Evolutionary conservation across 2,329 filamentous ascomycete genomes (phyloP), one percentile per base, ranked within the genome.

Genomic region (Pseudocercospora fijiensis): DNA sequence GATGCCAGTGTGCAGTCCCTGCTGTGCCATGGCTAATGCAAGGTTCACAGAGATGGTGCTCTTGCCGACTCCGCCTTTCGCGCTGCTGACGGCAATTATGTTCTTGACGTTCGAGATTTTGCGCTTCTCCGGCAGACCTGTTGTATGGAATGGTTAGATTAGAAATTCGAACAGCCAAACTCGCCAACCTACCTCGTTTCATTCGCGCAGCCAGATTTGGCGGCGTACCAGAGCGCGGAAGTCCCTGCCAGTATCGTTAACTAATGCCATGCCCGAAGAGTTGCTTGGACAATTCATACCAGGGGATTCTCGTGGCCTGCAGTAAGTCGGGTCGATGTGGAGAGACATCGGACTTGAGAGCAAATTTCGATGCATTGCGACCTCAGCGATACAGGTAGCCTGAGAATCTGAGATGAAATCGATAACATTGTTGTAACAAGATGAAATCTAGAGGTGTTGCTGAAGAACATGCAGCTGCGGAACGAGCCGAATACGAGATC

Each of bases 31-130:
- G 4, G 93, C 87, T 0, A 99, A 83, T 0, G 95, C 91, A 24
- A 99, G 83, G 72, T 99, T 99, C 91, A 91, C 90, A 64, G 94
- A 89, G 51, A 98, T 88, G 7, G 95, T 99, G 70, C 92, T 96
- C 76, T 99, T 99, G 1, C 95, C 95, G 0, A 99, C 95, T n/a
- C 95, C 95, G 2, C 95, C 95, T 75, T 99, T 99, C 13, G 95
- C 95, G 1, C 93, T 98, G 3, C 92, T 96, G 13, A 99, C 91
- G n/a, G 93, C 92, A 64, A 99, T 86, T n/a, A 97, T 88, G 76
- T 96, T 96, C 69, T 87, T 85, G 24, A 99, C 94, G 75, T 93
- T 88, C 26, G 85, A 85, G 70, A 99, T 96, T 70, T 86, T 88
- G 72, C 90, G 88, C 20, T 41, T 56, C 71, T 92, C 86, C 0